phyloP scores from a whole-genome alignment of 352 stramenopile species.

The Lagenidium giganteum region DNA sequence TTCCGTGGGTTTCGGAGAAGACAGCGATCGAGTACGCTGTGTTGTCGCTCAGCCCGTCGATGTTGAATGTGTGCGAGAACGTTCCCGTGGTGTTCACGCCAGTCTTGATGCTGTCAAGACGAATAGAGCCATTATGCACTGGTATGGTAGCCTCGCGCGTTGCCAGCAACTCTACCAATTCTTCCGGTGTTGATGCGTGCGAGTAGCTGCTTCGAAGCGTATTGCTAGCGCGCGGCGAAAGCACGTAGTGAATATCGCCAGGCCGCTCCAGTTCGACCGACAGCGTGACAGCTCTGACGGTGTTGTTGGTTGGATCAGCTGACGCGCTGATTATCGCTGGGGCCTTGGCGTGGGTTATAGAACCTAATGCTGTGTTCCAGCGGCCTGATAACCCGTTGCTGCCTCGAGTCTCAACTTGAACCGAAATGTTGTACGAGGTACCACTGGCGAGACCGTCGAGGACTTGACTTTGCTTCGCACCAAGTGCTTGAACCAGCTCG shows the following conservation, averaged over 20 bases:
- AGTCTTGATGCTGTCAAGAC: too few species aligned
- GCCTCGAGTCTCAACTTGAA: conserved; percentile 40
- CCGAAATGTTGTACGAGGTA: conserved; percentile 35
- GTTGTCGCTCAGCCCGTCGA: conserved; percentile 37
- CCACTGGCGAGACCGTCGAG: conserved; percentile 38
- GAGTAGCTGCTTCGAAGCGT: not conserved
- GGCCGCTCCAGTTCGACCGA: conserved; percentile 28
- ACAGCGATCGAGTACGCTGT: conserved; percentile 49
- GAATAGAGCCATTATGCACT: too few species aligned
- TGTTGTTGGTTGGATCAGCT: conserved; percentile 33
- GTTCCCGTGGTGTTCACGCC: too few species aligned
- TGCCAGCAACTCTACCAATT: not conserved
- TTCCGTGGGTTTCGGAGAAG: conserved; percentile 56
- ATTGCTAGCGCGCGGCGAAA: not conserved
- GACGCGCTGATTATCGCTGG: conserved; percentile 31
- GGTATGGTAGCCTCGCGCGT: not conserved
- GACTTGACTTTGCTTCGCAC: conserved; percentile 20
- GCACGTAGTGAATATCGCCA: conserved; percentile 57
- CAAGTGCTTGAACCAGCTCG: conserved; percentile 18
- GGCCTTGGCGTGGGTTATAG: conserved; percentile 38
- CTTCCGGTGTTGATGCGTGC: not conserved
- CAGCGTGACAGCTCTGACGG: conserved; percentile 42
- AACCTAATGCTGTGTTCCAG: conserved; percentile 12
- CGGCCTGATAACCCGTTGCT: conserved; percentile 48
- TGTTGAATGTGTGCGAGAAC: not conserved